phyloP scores from a whole-genome alignment of 768 basidiomycete genomes.

The Kwoniella dendrophila region DNA sequence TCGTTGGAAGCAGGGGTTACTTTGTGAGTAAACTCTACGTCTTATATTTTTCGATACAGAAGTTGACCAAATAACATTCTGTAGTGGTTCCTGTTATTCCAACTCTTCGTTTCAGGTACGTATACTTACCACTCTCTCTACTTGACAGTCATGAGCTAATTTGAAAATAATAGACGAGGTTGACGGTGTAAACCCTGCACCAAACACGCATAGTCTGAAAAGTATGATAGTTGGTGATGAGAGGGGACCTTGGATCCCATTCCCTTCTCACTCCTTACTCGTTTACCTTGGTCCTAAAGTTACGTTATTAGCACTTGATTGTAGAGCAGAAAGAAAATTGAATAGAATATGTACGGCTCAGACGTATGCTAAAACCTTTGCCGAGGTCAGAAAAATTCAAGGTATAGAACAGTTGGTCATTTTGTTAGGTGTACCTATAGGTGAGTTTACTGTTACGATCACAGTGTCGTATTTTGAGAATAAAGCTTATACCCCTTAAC shows the following conservation, averaged over 20 bases:
- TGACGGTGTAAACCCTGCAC: constrained; percentile 71
- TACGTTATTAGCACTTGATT: constrained; percentile 63
- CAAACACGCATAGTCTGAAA: constrained; percentile 67
- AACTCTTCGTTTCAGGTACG: constrained; percentile 82
- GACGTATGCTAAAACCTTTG: constrained; percentile 76
- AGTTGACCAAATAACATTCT: background rate
- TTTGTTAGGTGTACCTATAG: constrained; percentile 66
- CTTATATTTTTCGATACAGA: background rate
- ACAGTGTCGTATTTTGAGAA: background rate
- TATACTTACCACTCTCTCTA: background rate
- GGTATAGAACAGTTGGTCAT: constrained; percentile 79
- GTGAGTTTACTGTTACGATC: constrained; percentile 58
- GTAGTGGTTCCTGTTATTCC: constrained; percentile 77
- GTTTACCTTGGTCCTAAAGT: constrained; percentile 74
- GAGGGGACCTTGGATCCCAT: constrained; percentile 73
- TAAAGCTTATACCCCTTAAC: constrained; percentile 22
- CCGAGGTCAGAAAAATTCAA: constrained; percentile 62
- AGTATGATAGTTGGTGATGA: constrained; percentile 72
- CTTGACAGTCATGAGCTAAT: background rate
- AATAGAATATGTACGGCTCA: constrained; percentile 73
- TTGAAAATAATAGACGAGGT: constrained; percentile 61
- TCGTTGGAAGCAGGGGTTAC: constrained; percentile 81
- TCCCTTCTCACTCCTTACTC: constrained; percentile 80
- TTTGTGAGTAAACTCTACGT: constrained; percentile 58
- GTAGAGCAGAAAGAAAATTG: constrained; percentile 80